These are phyloP conservation scores for Salvia miltiorrhiza DNA, from an alignment of 257 asterid genomes.

Conservation along the genomic window DNA sequence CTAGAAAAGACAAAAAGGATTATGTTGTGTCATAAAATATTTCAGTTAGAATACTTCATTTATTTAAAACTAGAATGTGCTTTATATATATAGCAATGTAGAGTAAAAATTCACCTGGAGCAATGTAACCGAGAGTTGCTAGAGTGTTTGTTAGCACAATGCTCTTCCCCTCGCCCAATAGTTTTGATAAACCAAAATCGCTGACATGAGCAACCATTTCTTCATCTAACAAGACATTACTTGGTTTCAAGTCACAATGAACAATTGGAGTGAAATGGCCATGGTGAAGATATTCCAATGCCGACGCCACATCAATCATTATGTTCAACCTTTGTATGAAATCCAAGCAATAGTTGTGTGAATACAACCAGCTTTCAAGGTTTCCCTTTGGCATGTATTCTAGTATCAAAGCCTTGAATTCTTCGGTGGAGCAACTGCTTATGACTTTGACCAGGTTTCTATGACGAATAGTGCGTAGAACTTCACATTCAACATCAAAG, in stretches of 20 bases:
- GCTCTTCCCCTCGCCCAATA: neutral
- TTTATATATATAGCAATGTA: too few species aligned
- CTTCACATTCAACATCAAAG: slow-evolving; percentile 1
- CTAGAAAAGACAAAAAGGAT: neutral
- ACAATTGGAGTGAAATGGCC: too few species aligned
- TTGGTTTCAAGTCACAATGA: slow-evolving; percentile 8
- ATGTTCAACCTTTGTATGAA: too few species aligned
- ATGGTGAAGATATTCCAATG: too few species aligned
- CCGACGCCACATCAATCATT: too few species aligned
- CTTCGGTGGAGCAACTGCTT: slow-evolving; percentile 12
- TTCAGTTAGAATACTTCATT: too few species aligned
- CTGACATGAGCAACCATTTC: slow-evolving; percentile 3
- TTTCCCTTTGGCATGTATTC: too few species aligned
- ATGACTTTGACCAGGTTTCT: neutral
- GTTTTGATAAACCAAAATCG: slow-evolving; percentile 3
- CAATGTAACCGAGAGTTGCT: neutral
- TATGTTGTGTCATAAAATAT: too few species aligned
- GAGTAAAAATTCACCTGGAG: slow-evolving; percentile 8
- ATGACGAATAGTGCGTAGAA: neutral
- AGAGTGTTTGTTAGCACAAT: neutral
- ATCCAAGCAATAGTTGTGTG: too few species aligned
- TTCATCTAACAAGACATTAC: slow-evolving; percentile 1
- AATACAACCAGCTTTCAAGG: too few species aligned
- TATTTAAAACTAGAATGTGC: too few species aligned
- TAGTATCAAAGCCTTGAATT: neutral